A percentile compares a stretch with the other conserved stretches of the same genome.
Conservation (phyloP, 2,329 filamentous ascomycete genomes). For the Scedosporium dehoogii region DNA sequence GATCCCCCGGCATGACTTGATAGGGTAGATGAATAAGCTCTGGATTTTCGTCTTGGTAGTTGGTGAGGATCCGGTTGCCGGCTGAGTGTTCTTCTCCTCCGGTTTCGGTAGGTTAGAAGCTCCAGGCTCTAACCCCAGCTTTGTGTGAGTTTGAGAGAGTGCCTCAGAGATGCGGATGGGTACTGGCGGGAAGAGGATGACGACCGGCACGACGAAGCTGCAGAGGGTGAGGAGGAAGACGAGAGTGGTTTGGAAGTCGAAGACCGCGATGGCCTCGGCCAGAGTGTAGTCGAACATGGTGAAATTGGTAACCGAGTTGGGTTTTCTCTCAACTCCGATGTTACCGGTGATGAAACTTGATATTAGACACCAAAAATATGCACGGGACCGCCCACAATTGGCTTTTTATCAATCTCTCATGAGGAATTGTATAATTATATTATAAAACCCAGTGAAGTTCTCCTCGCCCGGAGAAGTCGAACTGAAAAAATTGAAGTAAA, state of each 20-base stretch:
- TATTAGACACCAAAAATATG: not conserved
- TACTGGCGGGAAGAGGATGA: conserved; percentile 45
- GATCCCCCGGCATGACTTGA: conserved; percentile 73
- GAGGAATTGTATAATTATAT: not conserved
- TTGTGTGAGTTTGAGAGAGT: conserved; percentile 43
- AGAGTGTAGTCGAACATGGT: conserved; percentile 13
- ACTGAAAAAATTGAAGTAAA: not conserved
- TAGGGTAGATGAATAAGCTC: conserved; percentile 62
- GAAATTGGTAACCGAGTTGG: not conserved
- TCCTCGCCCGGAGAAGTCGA: not conserved
- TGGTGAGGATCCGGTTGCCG: not conserved
- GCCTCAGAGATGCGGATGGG: conserved; percentile 42
- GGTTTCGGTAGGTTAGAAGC: not conserved
- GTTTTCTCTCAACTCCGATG: not conserved
- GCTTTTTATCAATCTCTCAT: not conserved
- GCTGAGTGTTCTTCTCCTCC: not conserved
- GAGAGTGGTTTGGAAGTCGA: conserved; percentile 23
- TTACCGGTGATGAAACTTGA: not conserved
- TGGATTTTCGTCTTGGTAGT: not conserved
- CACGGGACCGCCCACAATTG: not conserved
- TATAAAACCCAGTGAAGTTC: not conserved
- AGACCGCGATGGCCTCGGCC: conserved; percentile 12
- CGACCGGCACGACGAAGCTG: conserved; percentile 42
- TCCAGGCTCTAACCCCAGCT: conserved; percentile 24
- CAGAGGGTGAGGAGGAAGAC: conserved; percentile 33